Conservation (phyloP, 495 filamentous ascomycete genomes). For the Neurospora tetrasperma region DNA sequence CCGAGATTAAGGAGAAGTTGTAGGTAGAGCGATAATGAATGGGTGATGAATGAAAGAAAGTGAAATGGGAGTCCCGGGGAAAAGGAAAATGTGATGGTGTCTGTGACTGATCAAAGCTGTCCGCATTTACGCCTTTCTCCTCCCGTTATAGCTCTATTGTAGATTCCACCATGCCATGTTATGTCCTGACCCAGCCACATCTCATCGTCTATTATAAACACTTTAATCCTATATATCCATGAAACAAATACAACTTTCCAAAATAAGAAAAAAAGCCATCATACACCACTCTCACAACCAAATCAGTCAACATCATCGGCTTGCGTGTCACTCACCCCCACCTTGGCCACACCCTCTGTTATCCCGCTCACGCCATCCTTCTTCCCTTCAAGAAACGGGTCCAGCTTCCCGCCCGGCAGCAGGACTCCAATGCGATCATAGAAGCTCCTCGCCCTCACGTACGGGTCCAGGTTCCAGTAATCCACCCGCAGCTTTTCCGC, state of each 20-base stretch:
- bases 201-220: background rate
- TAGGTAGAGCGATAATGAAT: constrained; percentile 31
- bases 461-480: constrained; percentile 80
- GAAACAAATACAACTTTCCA: background rate
- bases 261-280: background rate
- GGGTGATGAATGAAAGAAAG: background rate
- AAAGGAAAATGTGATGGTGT: background rate
- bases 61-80: background rate
- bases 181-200: background rate
- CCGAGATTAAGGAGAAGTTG: constrained; percentile 84
- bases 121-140: background rate
- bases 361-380: constrained; percentile 17
- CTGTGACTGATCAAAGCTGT: background rate
- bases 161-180: background rate
- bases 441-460: constrained; percentile 57
- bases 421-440: constrained; percentile 71
- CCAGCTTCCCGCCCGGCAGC: constrained; percentile 49
- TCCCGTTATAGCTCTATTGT: background rate
- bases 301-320: constrained; percentile 46
- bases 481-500: constrained; percentile 54
- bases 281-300: background rate
- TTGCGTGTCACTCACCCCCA: constrained; percentile 29
- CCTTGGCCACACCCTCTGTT: constrained; percentile 19
- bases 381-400: constrained; percentile 51
- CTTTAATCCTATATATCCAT: background rate